Conservation (phyloP, 108 stramenopile genomes). For the Schizochytrium sp. region DNA sequence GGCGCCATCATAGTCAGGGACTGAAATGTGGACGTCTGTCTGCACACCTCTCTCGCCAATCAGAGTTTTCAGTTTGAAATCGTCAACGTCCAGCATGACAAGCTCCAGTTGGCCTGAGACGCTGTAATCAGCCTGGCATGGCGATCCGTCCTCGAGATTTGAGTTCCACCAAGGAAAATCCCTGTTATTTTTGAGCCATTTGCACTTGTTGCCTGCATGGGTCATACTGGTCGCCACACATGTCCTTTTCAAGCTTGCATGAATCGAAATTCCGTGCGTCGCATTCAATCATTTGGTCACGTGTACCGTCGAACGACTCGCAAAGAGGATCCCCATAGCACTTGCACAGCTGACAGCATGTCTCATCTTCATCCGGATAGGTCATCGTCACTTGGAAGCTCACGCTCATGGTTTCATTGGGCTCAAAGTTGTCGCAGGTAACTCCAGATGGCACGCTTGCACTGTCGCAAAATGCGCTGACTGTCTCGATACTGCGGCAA, state of each 20-base stretch:
- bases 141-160: background rate
- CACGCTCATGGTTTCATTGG: background rate
- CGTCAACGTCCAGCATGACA: background rate
- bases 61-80: background rate
- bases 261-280: background rate
- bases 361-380: background rate
- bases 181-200: background rate
- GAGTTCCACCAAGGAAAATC: background rate
- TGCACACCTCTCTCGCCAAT: background rate
- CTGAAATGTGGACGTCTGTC: background rate
- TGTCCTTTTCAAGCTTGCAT: background rate
- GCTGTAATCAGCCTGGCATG: background rate
- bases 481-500: background rate
- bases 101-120: background rate
- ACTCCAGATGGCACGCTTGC: background rate
- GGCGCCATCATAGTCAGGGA: background rate
- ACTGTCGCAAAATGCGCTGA: background rate
- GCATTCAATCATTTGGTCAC: background rate
- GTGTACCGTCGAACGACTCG: background rate
- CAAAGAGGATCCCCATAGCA: conserved; percentile 1
- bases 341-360: background rate
- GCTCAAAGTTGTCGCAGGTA: background rate
- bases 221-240: background rate
- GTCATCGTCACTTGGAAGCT: background rate
- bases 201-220: background rate